Evolutionary conservation across 148 eudicot genomes (phyloP).

Genomic region (Gaultheria prostrata): DNA sequence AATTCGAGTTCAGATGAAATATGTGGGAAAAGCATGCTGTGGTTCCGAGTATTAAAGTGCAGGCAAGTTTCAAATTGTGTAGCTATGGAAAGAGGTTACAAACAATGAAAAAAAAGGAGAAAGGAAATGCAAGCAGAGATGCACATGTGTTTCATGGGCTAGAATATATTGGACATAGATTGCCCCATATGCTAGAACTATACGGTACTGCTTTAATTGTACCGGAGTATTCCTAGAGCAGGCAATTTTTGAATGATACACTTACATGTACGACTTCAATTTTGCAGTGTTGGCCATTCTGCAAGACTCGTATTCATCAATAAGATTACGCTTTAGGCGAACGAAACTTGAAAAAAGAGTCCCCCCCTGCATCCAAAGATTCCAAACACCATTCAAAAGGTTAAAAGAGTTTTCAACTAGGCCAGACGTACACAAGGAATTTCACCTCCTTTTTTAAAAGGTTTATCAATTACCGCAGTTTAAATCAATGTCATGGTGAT

Average conservation of each 20-base stretch:
- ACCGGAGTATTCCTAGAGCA: not conserved
- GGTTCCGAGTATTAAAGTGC: not conserved
- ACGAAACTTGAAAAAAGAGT: not conserved
- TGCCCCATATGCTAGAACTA: not conserved
- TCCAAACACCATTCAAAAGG: not conserved
- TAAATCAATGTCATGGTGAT: not conserved
- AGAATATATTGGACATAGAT: not conserved
- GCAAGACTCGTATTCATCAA: not conserved
- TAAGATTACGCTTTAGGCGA: not conserved
- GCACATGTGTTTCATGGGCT: not conserved
- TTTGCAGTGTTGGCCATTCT: slow-evolving; percentile 7
- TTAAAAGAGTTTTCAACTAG: not conserved
- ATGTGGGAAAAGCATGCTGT: not conserved
- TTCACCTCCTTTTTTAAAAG: not conserved
- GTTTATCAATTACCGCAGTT: not conserved
- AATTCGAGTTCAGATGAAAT: not conserved
- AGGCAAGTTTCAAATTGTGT: not conserved
- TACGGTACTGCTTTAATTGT: no score
- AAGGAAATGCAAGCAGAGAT: not conserved
- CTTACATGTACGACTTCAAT: not conserved
- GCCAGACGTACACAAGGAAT: not conserved
- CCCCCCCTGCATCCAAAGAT: not conserved
- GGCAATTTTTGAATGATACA: not conserved
- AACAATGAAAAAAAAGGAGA: no score
- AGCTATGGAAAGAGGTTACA: no score